These are phyloP conservation scores for Nannizziopsis arthrosporioides DNA, from an alignment of 2,329 filamentous ascomycete species.

Conservation along the genomic window DNA sequence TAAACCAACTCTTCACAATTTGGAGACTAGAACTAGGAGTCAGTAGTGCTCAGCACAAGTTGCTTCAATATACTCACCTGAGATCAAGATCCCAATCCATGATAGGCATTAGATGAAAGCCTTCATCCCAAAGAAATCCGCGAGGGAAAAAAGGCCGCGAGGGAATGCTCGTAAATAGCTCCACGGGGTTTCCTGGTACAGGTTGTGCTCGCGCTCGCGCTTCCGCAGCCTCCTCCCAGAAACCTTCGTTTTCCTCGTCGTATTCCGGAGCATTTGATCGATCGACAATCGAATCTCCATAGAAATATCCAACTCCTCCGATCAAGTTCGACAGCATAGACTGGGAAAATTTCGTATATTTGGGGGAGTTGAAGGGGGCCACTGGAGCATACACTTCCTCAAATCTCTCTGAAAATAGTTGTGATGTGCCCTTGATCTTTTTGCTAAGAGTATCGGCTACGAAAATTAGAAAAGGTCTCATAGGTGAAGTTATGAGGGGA, in stretches of 20 bases:
- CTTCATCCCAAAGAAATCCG: constrained; percentile 96
- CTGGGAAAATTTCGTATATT: constrained; percentile 69
- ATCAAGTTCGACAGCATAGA: constrained; percentile 90
- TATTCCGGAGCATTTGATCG: constrained; percentile 86
- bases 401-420: constrained; percentile 65
- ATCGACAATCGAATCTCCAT: constrained; percentile 78
- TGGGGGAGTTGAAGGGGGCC: constrained; percentile 59
- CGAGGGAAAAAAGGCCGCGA: constrained; percentile 92
- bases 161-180: constrained; percentile 83
- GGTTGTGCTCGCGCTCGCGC: constrained; percentile 60
- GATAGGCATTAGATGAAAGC: constrained; percentile 84
- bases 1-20: constrained; percentile 91
- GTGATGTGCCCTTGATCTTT: constrained; percentile 54
- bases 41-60: constrained; percentile 11
- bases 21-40: constrained; percentile 43
- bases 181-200: constrained; percentile 65
- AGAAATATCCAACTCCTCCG: constrained; percentile 90
- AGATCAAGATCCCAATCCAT: constrained; percentile 91
- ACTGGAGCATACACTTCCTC: constrained; percentile 58
- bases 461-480: constrained; percentile 10
- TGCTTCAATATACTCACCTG: constrained; percentile 34
- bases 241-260: constrained; percentile 86
- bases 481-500: background rate
- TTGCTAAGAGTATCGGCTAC: constrained; percentile 52
- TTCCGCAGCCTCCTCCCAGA: constrained; percentile 83